phyloP scores from a whole-genome alignment of 2,329 filamentous ascomycete species.

The Ascochyta fabae region DNA sequence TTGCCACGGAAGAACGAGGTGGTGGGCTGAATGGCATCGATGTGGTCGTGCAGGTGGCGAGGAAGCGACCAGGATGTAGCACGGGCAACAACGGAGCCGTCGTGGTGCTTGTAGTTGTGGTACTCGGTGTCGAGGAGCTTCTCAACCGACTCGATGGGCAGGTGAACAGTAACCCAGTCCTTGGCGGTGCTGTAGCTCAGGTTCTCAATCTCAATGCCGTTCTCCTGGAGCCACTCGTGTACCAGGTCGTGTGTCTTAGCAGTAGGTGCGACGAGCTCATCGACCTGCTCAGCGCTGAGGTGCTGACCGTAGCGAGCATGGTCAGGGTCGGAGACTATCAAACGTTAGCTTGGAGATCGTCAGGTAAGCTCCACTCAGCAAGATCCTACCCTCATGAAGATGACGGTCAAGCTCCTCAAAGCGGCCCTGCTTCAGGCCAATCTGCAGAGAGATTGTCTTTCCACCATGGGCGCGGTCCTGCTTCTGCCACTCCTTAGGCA shows the following conservation, averaged over 20 bases:
- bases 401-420: conserved; percentile 63
- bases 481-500: conserved; percentile 60
- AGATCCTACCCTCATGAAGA: conserved; percentile 56
- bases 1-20: conserved; percentile 59
- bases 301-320: conserved; percentile 63
- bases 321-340: conserved; percentile 48
- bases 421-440: conserved; percentile 64
- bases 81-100: conserved; percentile 61
- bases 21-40: conserved; percentile 67
- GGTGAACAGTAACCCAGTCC: conserved; percentile 63
- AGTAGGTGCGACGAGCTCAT: conserved; percentile 60
- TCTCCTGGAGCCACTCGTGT: conserved; percentile 62
- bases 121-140: conserved; percentile 59
- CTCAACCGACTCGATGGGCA: conserved; percentile 61
- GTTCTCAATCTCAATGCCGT: conserved; percentile 57
- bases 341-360: not conserved
- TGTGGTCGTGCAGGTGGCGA: conserved; percentile 62
- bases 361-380: not conserved
- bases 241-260: conserved; percentile 60
- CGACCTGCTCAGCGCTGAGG: conserved; percentile 59
- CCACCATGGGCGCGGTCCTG: conserved; percentile 56
- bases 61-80: conserved; percentile 66
- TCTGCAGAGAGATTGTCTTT: conserved; percentile 61
- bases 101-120: conserved; percentile 59
- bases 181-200: conserved; percentile 59